A percentile compares a stretch with the other conserved stretches of the same genome.
These are phyloP conservation scores for Podospora fimiseda DNA, from an alignment of 495 filamentous ascomycete genomes.

Conservation along the genomic window DNA sequence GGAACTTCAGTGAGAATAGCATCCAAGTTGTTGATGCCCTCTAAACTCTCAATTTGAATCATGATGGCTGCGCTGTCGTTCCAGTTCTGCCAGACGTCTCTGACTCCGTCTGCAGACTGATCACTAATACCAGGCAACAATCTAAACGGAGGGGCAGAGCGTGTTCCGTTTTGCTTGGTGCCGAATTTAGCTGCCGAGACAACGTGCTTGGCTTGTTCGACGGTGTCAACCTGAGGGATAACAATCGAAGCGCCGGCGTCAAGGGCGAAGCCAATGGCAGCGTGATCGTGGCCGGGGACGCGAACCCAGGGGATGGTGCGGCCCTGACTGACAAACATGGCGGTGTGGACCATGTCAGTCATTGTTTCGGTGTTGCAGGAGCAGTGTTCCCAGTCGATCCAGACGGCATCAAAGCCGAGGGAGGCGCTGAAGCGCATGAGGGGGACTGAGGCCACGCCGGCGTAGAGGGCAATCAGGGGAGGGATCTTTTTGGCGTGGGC, in stretches of 20 bases:
- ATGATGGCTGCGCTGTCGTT: constrained; percentile 42
- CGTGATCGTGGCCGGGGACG: constrained; percentile 42
- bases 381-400: constrained; percentile 44
- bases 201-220: constrained; percentile 38
- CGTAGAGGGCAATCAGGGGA: constrained; percentile 34
- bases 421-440: constrained; percentile 31
- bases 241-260: constrained; percentile 42
- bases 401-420: constrained; percentile 35
- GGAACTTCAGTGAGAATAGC: constrained; percentile 42
- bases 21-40: constrained; percentile 48
- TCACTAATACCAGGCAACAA: constrained; percentile 32
- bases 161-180: constrained; percentile 22
- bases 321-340: constrained; percentile 36
- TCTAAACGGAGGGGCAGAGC: constrained; percentile 40
- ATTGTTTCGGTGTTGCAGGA: constrained; percentile 40
- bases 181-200: constrained; percentile 40
- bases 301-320: constrained; percentile 36
- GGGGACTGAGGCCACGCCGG: constrained; percentile 29
- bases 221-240: constrained; percentile 43
- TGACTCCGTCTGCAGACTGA: constrained; percentile 15
- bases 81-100: constrained; percentile 29
- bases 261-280: constrained; percentile 40
- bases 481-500: constrained; percentile 38
- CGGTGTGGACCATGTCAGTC: constrained; percentile 40
- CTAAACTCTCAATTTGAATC: constrained; percentile 48